Evolutionary conservation across 2,329 filamentous ascomycete species (phyloP).

Genomic region (Remersonia thermophila): DNA sequence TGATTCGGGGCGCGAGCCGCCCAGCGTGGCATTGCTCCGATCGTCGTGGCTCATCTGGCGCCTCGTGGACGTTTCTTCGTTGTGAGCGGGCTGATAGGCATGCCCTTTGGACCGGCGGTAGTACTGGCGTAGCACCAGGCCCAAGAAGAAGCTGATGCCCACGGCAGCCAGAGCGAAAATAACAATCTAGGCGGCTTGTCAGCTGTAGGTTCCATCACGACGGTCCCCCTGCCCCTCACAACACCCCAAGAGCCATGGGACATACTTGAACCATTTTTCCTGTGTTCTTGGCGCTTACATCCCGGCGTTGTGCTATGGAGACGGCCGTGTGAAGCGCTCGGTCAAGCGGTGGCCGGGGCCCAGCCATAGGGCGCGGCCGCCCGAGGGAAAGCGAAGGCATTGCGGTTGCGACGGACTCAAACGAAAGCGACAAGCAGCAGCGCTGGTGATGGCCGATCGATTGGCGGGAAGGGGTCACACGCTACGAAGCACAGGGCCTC

Average conservation of each 20-base stretch:
- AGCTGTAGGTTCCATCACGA: background rate
- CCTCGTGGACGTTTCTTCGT: constrained; percentile 8
- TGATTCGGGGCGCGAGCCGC: no score
- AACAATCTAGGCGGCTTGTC: no score
- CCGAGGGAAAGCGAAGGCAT: constrained; percentile 10
- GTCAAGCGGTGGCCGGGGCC: constrained; percentile 1
- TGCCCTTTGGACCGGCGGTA: constrained; percentile 1
- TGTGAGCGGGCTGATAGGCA: constrained; percentile 6
- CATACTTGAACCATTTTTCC: background rate
- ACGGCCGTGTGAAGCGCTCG: background rate
- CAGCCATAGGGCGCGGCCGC: background rate
- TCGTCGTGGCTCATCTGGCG: constrained; percentile 7
- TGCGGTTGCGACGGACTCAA: background rate
- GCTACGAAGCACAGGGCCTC: constrained; percentile 6
- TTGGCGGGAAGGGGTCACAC: background rate
- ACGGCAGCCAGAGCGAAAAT: constrained; percentile 4
- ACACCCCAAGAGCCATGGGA: background rate
- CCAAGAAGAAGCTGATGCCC: background rate
- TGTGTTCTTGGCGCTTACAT: no score
- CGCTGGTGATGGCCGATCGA: background rate
- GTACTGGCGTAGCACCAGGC: constrained; percentile 1
- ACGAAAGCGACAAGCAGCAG: background rate
- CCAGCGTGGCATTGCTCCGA: constrained; percentile 1
- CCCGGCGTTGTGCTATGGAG: constrained; percentile 1
- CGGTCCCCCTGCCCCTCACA: no score